Conservation (phyloP, 2,329 filamentous ascomycete species). For the Xylariaceae sp. region DNA sequence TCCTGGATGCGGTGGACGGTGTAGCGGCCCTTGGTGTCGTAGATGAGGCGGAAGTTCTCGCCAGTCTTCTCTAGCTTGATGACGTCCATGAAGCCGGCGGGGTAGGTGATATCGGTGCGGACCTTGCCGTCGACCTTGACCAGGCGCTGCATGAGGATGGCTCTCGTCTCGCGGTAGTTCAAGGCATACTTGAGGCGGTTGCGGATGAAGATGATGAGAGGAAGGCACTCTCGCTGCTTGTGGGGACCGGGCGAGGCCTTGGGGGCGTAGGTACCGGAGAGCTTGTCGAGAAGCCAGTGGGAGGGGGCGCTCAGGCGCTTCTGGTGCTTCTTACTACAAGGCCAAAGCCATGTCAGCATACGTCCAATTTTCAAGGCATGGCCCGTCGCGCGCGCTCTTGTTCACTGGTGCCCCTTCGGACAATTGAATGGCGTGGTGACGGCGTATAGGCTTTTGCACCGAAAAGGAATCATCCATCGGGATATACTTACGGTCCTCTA, state of each 20-base stretch:
- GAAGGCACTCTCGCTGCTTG: conserved; percentile 99
- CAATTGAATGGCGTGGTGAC: too few relatives aligned
- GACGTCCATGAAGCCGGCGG: conserved; percentile 98
- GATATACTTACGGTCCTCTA: conserved; percentile 47
- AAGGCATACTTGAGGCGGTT: conserved; percentile 98
- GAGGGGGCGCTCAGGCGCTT: conserved; percentile 98
- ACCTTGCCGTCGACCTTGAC: conserved; percentile 99
- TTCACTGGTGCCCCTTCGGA: too few relatives aligned
- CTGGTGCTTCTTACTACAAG: conserved; percentile 91
- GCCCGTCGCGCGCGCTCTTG: background rate
- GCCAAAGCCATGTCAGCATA: conserved; percentile 27
- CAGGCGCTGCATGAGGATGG: conserved; percentile 98
- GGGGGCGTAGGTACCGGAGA: conserved; percentile 82
- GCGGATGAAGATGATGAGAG: conserved; percentile 96
- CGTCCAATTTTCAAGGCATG: background rate
- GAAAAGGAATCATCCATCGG: background rate
- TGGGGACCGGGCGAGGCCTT: conserved; percentile 80
- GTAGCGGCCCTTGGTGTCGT: conserved; percentile 99
- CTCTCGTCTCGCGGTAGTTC: conserved; percentile 95
- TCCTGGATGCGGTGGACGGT: conserved; percentile 98
- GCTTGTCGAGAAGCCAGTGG: conserved; percentile 99
- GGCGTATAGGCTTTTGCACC: background rate
- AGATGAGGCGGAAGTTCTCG: conserved; percentile 99
- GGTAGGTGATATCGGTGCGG: conserved; percentile 97
- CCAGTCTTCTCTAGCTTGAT: conserved; percentile 99